Evolutionary conservation across 2,329 filamentous ascomycete genomes (phyloP), one percentile per base, ranked within the genome.

Genomic region (Ophiostoma perfectum): DNA sequence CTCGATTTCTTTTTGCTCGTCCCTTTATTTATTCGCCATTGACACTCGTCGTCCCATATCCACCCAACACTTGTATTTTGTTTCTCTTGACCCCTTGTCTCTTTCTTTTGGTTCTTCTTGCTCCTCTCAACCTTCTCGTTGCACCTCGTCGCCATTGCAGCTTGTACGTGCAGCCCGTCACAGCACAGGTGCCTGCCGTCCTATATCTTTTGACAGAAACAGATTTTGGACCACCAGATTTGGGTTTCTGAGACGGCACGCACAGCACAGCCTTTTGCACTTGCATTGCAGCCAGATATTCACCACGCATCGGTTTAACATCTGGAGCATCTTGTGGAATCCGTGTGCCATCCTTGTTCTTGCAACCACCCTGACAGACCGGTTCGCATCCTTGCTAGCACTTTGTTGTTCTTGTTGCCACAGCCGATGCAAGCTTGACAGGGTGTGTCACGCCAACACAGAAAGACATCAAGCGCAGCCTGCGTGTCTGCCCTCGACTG

Each of bases 401-500:
- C 41, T 67, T 12, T 64, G 38, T 18, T 39, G 52, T 49, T 8
- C 47, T 64, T 3, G 27, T 63, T 67, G 66, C 36, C 45, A 39
- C 62, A 11, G 66, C 45, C 55, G 60, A 65, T 27, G 45, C 66
- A 67, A 9, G 14, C 47, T 65, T 36, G 47, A 58, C 27, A 55
- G 47, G 60, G 60, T 45, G 60, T 64, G 39, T 14, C 27, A 67
- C 60, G 45, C 45, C 45, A 41, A 18, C 18, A 38, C 55, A 9
- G 18, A n/a, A 27, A 67, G 18, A 52, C 39, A 27, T 66, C 60
- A 49, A 67, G 18, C 66, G 42, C 55, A 38, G 41, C 27, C 39
- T 62, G 18, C 16, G 16, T 5, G 12, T 16, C 11, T 49, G 14
- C 14, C 45, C 45, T 49, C 11, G 45, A 12, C 14, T 45, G 42